A percentile compares a stretch with the other conserved stretches of the same genome.
These are phyloP conservation scores for Plasmodium malariae DNA, from an alignment of 169 alveolate species.

Conservation along the genomic window DNA sequence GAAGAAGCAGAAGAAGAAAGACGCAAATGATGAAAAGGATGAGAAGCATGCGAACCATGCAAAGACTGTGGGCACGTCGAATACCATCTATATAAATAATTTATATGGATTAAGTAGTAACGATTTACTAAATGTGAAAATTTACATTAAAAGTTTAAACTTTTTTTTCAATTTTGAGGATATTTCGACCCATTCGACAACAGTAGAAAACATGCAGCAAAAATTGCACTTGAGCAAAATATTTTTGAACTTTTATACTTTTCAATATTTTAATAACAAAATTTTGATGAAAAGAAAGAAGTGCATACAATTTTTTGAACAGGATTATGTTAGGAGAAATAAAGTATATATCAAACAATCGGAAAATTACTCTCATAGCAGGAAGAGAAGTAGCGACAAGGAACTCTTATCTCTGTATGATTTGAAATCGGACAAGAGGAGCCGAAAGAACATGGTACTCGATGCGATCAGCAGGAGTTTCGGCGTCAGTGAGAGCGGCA, in stretches of 20 bases:
- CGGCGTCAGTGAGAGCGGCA: no score
- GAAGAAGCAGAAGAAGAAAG: not conserved
- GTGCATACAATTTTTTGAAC: conserved; percentile 22
- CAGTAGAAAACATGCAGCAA: conserved; percentile 3
- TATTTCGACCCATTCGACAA: not conserved
- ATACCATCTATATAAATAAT: conserved; percentile 26
- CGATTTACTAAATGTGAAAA: conserved; percentile 32
- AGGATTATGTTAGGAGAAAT: not conserved
- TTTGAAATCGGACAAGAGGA: no score
- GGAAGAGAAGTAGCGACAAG: not conserved
- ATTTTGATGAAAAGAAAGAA: conserved; percentile 6
- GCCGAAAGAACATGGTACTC: no score
- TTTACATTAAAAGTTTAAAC: conserved; percentile 29
- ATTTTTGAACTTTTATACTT: conserved; percentile 29
- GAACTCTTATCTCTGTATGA: not conserved
- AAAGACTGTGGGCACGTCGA: no score
- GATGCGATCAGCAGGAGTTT: no score
- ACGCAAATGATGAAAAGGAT: not conserved
- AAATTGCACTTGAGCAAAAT: conserved; percentile 31
- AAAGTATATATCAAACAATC: no score
- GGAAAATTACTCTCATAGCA: not conserved
- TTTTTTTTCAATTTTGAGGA: conserved; percentile 19
- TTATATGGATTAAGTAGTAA: conserved; percentile 22
- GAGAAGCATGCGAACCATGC: no score
- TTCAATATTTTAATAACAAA: conserved; percentile 37